Evolutionary conservation across 179 eudicot genomes (phyloP), one percentile per base, ranked within the genome.

Genomic region (Sideroxylon spinosum): DNA sequence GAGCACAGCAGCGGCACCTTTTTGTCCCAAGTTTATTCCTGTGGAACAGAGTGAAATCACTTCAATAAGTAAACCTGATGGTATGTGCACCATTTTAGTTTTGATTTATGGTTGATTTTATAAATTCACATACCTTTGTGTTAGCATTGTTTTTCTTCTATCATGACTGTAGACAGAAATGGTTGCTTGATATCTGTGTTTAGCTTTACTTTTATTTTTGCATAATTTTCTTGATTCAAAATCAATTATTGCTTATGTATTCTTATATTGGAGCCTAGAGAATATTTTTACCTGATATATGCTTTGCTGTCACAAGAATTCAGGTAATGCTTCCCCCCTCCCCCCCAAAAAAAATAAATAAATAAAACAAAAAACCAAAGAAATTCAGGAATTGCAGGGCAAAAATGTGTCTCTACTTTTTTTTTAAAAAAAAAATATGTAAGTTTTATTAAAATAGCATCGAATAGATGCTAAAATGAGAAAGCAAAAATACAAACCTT

Each of bases 11-110:
- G 84, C 84, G 59, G 84, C 56, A 74, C 91, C 86, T 17, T 9
- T 82, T 37, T 84, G 86, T 74, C 96, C 94, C 8, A 86, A 83
- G 60, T 94, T 94, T 81, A 81, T 91, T 79, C 91, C 98, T 4
- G 89, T 91, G 67, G 90, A 93, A 82, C 91, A 89, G 80, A 85
- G 86, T 85, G 82, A 80, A 80, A 84, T 88, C 46, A 65, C 86
- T 73, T 89, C 96, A 22, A 71, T 79, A 44, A 85, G 84, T 76
- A 77, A 81, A 69, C 80, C 87, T 67, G 87, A 88, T 74, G 94
- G 98, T 93, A 81, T 49, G 52, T 65, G 48, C 7, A 3, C 63
- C 63, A 3, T 17, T 46, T 25, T 71, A 0, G 14, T 23, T 52
- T 55, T n/a, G 29, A 49, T 28, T 73, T 19, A 19, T 29, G 9